A percentile compares a stretch with the other conserved stretches of the same genome.
Conservation (phyloP, 352 stramenopile genomes). For the Bremia lactucae region DNA sequence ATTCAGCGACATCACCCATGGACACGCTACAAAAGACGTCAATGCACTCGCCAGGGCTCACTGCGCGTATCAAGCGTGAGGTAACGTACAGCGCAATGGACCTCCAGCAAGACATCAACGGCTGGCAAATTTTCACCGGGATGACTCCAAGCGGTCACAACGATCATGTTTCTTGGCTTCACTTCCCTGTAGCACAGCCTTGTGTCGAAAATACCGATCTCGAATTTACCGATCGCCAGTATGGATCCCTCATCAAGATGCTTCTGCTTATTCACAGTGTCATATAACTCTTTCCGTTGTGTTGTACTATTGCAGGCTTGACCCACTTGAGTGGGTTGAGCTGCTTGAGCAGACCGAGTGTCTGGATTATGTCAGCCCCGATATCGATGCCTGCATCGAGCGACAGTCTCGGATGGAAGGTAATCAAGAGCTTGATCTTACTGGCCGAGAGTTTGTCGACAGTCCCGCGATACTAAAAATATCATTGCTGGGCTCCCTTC, state of each 20-base stretch:
- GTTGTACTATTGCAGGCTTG: constrained; percentile 9
- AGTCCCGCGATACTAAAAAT: constrained; percentile 33
- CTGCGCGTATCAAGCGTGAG: constrained; percentile 3
- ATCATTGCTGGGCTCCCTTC: constrained; percentile 11
- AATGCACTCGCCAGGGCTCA: neutral
- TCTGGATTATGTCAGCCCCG: constrained; percentile 59
- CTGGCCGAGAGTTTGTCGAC: constrained; percentile 46
- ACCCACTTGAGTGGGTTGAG: constrained; percentile 42
- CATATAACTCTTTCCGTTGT: neutral
- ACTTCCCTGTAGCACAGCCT: constrained; percentile 7
- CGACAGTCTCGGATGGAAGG: constrained; percentile 24
- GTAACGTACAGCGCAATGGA: constrained; percentile 2
- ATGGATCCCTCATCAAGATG: neutral
- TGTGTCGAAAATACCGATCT: constrained; percentile 6
- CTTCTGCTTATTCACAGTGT: neutral
- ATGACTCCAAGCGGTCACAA: constrained; percentile 19
- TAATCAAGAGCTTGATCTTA: constrained; percentile 57
- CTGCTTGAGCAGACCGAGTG: constrained; percentile 29
- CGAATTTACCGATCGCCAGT: constrained; percentile 15
- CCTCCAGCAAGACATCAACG: constrained; percentile 5
- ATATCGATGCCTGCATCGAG: constrained; percentile 37
- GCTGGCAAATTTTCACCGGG: constrained; percentile 10
- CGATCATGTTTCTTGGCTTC: constrained; percentile 9
- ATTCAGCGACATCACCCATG: constrained; percentile 7
- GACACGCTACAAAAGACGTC: constrained; percentile 2